Percentiles rank a stretch among this genome's conserved stretches.
These are phyloP conservation scores for Sphagnum contortum DNA, from an alignment of 225 moss, liverwort and hornwort genomes.

Conservation along the genomic window DNA sequence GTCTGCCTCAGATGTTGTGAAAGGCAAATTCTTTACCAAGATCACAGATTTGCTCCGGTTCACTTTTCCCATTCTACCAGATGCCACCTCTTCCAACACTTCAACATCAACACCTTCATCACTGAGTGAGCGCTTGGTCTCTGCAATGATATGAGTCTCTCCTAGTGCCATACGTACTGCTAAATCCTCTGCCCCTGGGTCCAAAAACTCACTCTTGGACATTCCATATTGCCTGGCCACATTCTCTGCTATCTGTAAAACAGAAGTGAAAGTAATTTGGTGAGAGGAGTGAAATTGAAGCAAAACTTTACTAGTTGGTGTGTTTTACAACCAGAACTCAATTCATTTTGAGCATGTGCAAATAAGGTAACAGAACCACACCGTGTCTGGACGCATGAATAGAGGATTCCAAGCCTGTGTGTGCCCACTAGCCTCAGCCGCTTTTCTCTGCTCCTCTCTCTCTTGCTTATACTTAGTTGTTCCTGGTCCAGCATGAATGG, in stretches of 20 bases:
- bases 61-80: slow-evolving; percentile 59
- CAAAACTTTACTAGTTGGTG: too few relatives aligned
- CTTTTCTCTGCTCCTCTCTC: slow-evolving; percentile 78
- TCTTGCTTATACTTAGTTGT: slow-evolving; percentile 79
- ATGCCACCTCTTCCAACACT: slow-evolving; percentile 72
- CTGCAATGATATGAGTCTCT: slow-evolving; percentile 97
- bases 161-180: slow-evolving; percentile 98
- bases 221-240: slow-evolving; percentile 87
- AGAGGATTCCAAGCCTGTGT: slow-evolving; percentile 90
- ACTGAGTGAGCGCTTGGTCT: slow-evolving; percentile 82
- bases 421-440: slow-evolving; percentile 79
- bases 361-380: slow-evolving; percentile 4
- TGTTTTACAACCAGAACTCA: too few relatives aligned
- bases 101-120: slow-evolving; percentile 82
- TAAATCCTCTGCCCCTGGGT: slow-evolving; percentile 87
- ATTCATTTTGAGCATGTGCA: too few relatives aligned
- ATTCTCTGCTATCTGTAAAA: slow-evolving; percentile 85
- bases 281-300: too few relatives aligned
- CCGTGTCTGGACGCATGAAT: slow-evolving; percentile 90
- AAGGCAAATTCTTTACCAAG: slow-evolving; percentile 90
- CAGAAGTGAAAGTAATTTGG: neutral
- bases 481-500: slow-evolving; percentile 38
- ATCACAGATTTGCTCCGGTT: slow-evolving; percentile 74
- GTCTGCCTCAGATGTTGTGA: slow-evolving; percentile 71
- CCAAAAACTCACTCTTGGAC: slow-evolving; percentile 92